phyloP scores from a whole-genome alignment of 148 eudicot genomes.

The Beta vulgaris region DNA sequence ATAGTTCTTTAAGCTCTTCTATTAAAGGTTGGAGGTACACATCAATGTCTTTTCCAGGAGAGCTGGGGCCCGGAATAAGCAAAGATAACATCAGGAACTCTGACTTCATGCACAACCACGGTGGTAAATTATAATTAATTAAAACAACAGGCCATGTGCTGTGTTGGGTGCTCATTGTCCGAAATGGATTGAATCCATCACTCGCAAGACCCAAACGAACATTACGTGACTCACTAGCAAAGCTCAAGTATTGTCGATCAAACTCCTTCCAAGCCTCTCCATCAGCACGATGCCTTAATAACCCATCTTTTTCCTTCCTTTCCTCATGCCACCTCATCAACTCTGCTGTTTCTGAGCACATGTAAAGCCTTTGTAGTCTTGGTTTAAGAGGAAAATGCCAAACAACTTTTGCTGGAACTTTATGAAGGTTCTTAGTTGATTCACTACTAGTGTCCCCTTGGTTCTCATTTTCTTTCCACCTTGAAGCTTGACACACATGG shows the following conservation, averaged over 20 bases:
- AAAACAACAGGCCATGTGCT: slow-evolving; percentile 1
- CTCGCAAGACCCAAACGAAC: neutral
- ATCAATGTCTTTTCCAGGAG: slow-evolving; percentile 10
- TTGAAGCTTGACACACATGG: neutral
- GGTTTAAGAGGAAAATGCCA: slow-evolving; percentile 9
- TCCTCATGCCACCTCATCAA: neutral
- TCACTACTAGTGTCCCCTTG: neutral
- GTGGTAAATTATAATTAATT: neutral
- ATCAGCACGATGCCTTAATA: neutral
- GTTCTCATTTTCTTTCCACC: neutral
- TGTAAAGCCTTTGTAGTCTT: slow-evolving; percentile 4
- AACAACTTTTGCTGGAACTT: neutral
- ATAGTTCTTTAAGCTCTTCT: neutral
- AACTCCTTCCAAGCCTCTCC: neutral
- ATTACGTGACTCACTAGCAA: neutral
- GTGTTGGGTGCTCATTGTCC: neutral
- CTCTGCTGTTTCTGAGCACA: too few species aligned
- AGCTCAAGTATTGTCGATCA: neutral
- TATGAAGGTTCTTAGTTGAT: neutral
- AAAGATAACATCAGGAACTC: neutral
- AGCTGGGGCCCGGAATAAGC: neutral
- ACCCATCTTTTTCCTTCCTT: neutral
- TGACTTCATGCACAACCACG: neutral
- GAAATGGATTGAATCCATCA: slow-evolving; percentile 10
- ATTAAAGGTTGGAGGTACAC: slow-evolving; percentile 4